phyloP scores from a whole-genome alignment of 2,329 filamentous ascomycete genomes.

The Penicillium sp. region DNA sequence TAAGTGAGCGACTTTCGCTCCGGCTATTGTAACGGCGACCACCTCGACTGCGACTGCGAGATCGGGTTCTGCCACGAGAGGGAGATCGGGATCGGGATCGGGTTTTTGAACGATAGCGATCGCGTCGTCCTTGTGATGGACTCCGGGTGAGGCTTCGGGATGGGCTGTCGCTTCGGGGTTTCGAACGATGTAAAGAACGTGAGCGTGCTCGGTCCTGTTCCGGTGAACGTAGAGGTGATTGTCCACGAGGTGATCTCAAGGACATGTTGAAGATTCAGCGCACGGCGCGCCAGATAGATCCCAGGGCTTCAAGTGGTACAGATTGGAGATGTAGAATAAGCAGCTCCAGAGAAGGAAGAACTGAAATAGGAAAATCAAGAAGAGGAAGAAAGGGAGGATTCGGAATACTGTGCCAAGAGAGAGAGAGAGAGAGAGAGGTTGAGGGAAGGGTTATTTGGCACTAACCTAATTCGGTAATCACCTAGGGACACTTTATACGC shows the following conservation, averaged over 20 bases:
- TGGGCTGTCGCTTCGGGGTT: slow-evolving; percentile 33
- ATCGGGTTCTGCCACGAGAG: slow-evolving; percentile 31
- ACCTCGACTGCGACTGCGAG: slow-evolving; percentile 42
- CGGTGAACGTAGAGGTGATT: slow-evolving; percentile 30
- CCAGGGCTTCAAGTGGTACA: not conserved
- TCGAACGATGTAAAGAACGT: slow-evolving; percentile 34
- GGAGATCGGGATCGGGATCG: slow-evolving; percentile 29
- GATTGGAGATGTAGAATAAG: not conserved
- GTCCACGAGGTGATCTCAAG: slow-evolving; percentile 27
- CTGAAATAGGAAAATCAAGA: not conserved
- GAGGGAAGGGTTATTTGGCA: not conserved
- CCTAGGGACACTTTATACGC: slow-evolving; percentile 6
- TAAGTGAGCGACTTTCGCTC: slow-evolving; percentile 32
- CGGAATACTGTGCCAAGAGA: not conserved
- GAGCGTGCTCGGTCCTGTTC: slow-evolving; percentile 27
- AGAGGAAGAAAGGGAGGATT: not conserved
- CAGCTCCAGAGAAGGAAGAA: not conserved
- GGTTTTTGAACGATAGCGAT: slow-evolving; percentile 30
- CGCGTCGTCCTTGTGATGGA: slow-evolving; percentile 28
- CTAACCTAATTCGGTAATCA: slow-evolving; percentile 22
- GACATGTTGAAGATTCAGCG: slow-evolving; percentile 24
- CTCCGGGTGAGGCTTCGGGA: slow-evolving; percentile 31
- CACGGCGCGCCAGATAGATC: not conserved
- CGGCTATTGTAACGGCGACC: slow-evolving; percentile 40
- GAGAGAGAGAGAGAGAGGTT: not conserved